Evolutionary conservation across 257 asterid genomes (phyloP).

Genomic region (Leonotis leonurus): DNA sequence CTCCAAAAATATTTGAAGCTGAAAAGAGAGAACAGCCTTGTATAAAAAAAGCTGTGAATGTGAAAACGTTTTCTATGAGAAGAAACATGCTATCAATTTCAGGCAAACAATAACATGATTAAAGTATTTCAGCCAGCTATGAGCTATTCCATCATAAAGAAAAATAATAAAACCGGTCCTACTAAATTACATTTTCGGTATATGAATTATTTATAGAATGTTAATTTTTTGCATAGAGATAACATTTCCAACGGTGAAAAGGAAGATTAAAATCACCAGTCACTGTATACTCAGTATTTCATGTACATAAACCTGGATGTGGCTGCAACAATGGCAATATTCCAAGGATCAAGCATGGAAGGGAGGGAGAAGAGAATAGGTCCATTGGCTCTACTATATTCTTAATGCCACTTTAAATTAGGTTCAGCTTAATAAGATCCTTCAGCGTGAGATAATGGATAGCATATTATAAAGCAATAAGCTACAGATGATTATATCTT

Average conservation of each 20-base stretch:
- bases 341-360: neutral
- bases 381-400: neutral
- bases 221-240: neutral
- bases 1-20: constrained; percentile 76
- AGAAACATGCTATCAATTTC: neutral
- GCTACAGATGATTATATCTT: neutral
- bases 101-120: neutral
- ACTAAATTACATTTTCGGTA: neutral
- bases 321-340: neutral
- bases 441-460: neutral
- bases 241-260: neutral
- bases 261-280: neutral
- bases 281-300: neutral
- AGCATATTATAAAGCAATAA: neutral
- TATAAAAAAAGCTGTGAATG: neutral
- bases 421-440: neutral
- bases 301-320: neutral
- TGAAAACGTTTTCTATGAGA: neutral
- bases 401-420: neutral
- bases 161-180: neutral
- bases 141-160: neutral
- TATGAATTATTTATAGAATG: neutral
- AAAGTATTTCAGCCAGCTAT: neutral
- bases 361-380: too few relatives aligned
- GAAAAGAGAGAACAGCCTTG: constrained; percentile 22